phyloP scores from a whole-genome alignment of 495 filamentous ascomycete species.

The Aspergillus hancockii region DNA sequence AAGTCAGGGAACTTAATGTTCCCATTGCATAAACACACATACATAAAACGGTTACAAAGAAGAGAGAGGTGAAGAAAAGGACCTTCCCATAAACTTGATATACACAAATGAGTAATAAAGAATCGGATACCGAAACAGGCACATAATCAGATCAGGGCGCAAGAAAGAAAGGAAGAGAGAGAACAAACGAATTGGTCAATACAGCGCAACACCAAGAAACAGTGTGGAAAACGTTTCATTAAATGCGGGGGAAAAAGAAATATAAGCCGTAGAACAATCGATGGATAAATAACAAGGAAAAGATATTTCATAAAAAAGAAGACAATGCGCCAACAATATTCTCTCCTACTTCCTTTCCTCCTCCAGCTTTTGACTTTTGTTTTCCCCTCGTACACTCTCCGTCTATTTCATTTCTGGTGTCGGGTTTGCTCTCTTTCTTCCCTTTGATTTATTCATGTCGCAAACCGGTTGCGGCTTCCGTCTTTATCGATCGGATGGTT shows the following conservation, averaged over 20 bases:
- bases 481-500: slow-evolving; percentile 1
- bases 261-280: neutral
- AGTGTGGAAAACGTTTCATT: neutral
- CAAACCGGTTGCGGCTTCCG: slow-evolving; percentile 12
- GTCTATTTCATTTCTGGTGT: neutral
- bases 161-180: slow-evolving; percentile 9
- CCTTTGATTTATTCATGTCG: neutral
- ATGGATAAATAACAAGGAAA: neutral
- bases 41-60: neutral
- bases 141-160: slow-evolving; percentile 7
- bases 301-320: neutral
- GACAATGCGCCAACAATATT: slow-evolving; percentile 4
- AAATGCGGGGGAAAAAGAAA: slow-evolving; percentile 1
- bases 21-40: neutral
- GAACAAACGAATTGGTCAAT: neutral
- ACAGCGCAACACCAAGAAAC: neutral
- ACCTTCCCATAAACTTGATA: slow-evolving; percentile 2
- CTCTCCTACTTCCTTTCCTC: neutral
- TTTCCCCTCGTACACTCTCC: neutral
- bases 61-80: neutral
- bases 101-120: neutral
- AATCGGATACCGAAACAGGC: neutral
- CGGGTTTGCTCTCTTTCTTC: neutral
- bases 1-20: neutral
- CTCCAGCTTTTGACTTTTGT: neutral